Conservation (phyloP, 768 basidiomycete species). For the Boletus pseudo-olivaceus region DNA sequence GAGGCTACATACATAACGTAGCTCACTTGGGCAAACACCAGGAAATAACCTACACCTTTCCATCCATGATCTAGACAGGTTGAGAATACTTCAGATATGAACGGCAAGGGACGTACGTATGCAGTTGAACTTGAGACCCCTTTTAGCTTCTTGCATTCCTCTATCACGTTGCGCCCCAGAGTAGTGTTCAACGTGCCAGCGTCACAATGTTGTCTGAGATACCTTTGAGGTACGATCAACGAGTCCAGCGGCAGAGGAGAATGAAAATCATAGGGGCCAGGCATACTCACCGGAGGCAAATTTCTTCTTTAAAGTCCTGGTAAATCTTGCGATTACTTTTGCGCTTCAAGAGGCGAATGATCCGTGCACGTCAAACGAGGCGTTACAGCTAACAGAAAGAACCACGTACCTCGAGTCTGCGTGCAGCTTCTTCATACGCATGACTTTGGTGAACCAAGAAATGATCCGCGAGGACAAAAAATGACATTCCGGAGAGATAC, state of each 20-base stretch:
- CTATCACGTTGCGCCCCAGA: slow-evolving; percentile 49
- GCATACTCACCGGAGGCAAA: slow-evolving; percentile 54
- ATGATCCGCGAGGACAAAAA: slow-evolving; percentile 81
- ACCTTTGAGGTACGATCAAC: slow-evolving; percentile 37
- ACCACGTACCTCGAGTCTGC: slow-evolving; percentile 61
- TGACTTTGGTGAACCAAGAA: slow-evolving; percentile 89
- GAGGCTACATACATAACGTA: not conserved
- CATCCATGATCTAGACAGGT: slow-evolving; percentile 16
- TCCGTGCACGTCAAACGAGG: not conserved
- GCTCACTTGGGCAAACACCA: not conserved
- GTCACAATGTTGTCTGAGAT: slow-evolving; percentile 58
- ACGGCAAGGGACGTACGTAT: slow-evolving; percentile 13
- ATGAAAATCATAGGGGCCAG: not conserved
- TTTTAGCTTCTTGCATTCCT: slow-evolving; percentile 65
- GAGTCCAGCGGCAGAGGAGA: not conserved
- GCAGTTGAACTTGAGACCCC: slow-evolving; percentile 37
- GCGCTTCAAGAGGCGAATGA: slow-evolving; percentile 40
- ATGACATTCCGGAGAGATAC: slow-evolving; percentile 82
- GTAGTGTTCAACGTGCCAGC: slow-evolving; percentile 48
- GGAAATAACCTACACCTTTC: slow-evolving; percentile 16
- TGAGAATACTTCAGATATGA: not conserved
- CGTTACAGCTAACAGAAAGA: not conserved
- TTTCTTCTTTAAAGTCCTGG: slow-evolving; percentile 73
- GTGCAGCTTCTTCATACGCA: slow-evolving; percentile 69
- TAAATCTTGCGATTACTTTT: slow-evolving; percentile 75